Conservation (phyloP, 345 rosid species). For the Gossypium rotundifolium region DNA sequence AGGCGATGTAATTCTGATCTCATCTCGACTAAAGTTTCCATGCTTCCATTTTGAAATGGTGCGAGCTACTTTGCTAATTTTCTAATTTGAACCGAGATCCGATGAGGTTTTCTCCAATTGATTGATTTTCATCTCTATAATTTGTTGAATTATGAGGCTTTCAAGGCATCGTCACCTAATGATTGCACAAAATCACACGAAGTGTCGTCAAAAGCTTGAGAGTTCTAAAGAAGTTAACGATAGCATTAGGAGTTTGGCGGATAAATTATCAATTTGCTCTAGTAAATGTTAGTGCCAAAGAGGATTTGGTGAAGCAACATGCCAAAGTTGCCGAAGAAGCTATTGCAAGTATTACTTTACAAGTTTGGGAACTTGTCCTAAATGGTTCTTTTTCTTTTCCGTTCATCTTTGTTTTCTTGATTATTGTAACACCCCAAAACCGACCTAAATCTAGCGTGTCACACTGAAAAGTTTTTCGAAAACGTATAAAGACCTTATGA, state of each 20-base stretch:
- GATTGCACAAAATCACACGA: conserved; percentile 44
- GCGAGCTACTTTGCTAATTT: neutral
- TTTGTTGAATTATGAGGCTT: conserved; percentile 42
- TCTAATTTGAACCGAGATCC: neutral
- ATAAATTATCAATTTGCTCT: conserved; percentile 79
- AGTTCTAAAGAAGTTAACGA: conserved; percentile 45
- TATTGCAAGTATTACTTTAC: conserved; percentile 56
- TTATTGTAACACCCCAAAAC: too few species aligned
- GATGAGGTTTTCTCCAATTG: neutral
- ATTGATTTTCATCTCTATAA: conserved; percentile 10
- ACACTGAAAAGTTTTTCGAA: too few species aligned
- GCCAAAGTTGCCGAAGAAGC: conserved; percentile 97
- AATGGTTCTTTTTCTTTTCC: neutral
- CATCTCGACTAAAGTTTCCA: neutral
- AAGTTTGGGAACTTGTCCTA: neutral
- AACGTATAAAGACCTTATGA: too few species aligned
- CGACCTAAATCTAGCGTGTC: too few species aligned
- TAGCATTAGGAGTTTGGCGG: conserved; percentile 44
- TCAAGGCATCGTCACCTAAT: conserved; percentile 47
- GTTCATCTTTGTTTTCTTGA: too few species aligned
- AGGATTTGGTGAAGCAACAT: conserved; percentile 82
- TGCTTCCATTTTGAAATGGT: neutral
- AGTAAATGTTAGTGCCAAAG: conserved; percentile 75
- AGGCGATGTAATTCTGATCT: neutral
- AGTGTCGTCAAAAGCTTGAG: conserved; percentile 38